Conservation (phyloP, 257 asterid genomes). For the Capsicum rhomboideum region DNA sequence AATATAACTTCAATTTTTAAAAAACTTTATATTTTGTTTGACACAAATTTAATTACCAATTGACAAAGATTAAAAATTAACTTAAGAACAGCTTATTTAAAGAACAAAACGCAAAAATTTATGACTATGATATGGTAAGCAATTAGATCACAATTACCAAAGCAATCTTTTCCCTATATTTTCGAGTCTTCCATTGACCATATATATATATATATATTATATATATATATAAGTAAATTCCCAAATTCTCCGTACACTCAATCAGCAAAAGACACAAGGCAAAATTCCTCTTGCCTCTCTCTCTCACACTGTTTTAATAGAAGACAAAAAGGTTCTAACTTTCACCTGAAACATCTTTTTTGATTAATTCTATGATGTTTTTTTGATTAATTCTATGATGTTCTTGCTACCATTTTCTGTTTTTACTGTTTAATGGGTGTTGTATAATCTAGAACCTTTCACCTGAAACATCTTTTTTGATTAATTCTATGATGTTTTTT, state of each 20-base stretch:
- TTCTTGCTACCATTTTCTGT: background rate
- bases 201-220: no score
- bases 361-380: background rate
- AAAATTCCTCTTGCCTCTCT: background rate
- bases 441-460: background rate
- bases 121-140: background rate
- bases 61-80: no score
- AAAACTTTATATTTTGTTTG: no score
- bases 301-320: background rate
- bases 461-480: no score
- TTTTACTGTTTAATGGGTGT: background rate
- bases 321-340: background rate
- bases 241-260: background rate
- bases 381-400: background rate
- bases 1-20: no score
- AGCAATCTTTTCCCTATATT: no score
- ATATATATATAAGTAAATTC: no score
- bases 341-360: background rate
- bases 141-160: background rate
- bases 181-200: no score
- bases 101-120: no score
- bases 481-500: no score
- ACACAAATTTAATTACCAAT: no score
- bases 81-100: no score
- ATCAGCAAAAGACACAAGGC: background rate